Conservation (phyloP, 768 basidiomycete species). For the Pleurotus giganteus region DNA sequence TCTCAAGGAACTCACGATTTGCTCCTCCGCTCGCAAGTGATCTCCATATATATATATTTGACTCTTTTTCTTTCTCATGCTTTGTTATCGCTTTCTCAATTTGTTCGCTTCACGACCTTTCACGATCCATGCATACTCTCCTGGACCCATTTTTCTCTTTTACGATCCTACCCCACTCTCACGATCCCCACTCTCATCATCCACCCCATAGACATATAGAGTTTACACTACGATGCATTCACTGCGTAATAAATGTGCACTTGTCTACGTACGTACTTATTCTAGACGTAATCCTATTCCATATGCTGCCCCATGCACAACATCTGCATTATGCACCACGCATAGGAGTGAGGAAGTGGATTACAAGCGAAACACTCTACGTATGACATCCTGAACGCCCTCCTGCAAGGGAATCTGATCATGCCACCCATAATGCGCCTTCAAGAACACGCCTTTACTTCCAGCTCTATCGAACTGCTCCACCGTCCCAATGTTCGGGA, state of each 20-base stretch:
- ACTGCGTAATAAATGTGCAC: no score
- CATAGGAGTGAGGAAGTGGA: not conserved
- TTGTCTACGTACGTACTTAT: no score
- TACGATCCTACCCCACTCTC: no score
- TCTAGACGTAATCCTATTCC: not conserved
- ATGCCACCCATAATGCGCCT: constrained; percentile 64
- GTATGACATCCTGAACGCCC: constrained; percentile 69
- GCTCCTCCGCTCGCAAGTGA: not conserved
- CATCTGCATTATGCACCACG: not conserved
- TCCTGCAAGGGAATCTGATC: constrained; percentile 62
- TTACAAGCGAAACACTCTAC: constrained; percentile 29
- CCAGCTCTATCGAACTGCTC: constrained; percentile 48
- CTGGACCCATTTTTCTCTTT: not conserved
- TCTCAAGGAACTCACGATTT: not conserved
- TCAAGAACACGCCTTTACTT: constrained; percentile 54
- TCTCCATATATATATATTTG: not conserved
- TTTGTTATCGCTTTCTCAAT: not conserved
- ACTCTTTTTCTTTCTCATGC: not conserved
- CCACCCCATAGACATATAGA: not conserved
- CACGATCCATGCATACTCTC: no score
- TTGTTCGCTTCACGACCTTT: no score
- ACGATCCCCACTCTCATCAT: not conserved
- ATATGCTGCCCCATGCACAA: no score
- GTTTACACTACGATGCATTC: no score
- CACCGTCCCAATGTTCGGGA: constrained; percentile 57